Evolutionary conservation across 2,329 filamentous ascomycete species (phyloP), one percentile per base, ranked within the genome.

Genomic region (Penicillium sp.): DNA sequence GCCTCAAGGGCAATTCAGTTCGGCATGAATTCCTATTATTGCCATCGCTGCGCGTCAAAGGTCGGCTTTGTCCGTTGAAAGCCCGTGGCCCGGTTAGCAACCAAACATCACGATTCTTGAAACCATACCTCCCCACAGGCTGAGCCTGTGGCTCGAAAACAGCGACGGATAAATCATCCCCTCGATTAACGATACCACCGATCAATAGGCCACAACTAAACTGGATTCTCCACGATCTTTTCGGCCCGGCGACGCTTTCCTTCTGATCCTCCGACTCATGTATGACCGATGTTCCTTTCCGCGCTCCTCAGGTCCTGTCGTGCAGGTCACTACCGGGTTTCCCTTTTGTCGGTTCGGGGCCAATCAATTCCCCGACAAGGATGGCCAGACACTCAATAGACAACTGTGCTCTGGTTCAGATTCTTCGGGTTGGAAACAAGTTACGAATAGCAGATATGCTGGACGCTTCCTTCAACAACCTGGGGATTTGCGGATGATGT

Each of bases 11-110:
- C 73, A 2, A 76, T 81, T 18, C 77, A 75, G 47, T 81, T 81
- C 66, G 79, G 78, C 55, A 78, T 79, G 70, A 82, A 81, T 60
- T 79, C 77, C 19, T 81, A 81, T 62, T 82, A 82, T 64, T 82
- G 79, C 67, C 73, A 68, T 51, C 75, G 77, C 51, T 80, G 78
- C 60, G 78, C 78, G 22, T 73, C 72, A 16, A 77, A 78, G 70
- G 78, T 79, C 46, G 78, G 78, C 36, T 79, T 78, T 61, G 70
- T 70, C 22, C 68, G 70, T 43, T 78, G 75, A 79, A 62, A 35
- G 4, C 27, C 37, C 39, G n/a, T 27, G 37, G 35, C 54, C 16
- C 18, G 7, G 11, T 31, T 22, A 1, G 14, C 14, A 39, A 13
- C 4, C 11, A 24, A 31, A 37, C 31, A 14, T 27, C 9, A 40